A percentile compares a stretch with the other conserved stretches of the same genome.
Evolutionary conservation across 78 protist genomes (phyloP).

Genomic region (Dictyostelium purpureum): DNA sequence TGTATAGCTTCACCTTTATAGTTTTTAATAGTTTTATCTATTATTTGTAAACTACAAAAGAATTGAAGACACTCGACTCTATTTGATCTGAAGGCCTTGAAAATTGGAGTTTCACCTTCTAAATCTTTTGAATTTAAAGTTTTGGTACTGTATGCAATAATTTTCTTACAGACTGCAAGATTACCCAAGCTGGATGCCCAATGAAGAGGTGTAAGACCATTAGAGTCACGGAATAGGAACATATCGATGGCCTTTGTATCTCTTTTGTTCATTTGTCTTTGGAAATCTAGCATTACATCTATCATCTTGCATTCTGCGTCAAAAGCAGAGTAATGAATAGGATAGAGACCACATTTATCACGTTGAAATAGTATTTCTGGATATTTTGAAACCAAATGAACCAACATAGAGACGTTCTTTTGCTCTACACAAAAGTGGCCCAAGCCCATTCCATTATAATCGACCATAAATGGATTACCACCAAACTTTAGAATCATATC

Average conservation of each 20-base stretch:
- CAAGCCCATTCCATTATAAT: not conserved
- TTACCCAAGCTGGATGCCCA: not conserved
- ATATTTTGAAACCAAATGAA: not conserved
- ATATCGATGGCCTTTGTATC: not conserved
- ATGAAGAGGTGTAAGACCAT: not conserved
- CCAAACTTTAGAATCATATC: no score
- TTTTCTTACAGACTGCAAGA: not conserved
- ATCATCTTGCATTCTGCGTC: not conserved
- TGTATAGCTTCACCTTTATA: not conserved
- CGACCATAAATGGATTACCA: not conserved
- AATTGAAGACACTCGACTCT: not conserved
- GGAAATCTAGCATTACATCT: not conserved
- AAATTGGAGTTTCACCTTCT: constrained; percentile 7
- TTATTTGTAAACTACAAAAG: not conserved
- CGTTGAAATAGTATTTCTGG: not conserved
- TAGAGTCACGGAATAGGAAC: not conserved
- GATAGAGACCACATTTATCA: not conserved
- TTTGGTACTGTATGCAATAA: not conserved
- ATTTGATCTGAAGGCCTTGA: not conserved
- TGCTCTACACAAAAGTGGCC: not conserved
- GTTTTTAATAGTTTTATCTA: not conserved
- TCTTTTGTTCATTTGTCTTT: not conserved
- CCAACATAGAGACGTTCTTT: not conserved
- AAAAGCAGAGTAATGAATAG: not conserved
- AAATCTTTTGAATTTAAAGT: not conserved